Percentiles rank a stretch among this genome's conserved stretches.
Conservation (phyloP, 495 filamentous ascomycete species). For the Annulohypoxylon bovei region DNA sequence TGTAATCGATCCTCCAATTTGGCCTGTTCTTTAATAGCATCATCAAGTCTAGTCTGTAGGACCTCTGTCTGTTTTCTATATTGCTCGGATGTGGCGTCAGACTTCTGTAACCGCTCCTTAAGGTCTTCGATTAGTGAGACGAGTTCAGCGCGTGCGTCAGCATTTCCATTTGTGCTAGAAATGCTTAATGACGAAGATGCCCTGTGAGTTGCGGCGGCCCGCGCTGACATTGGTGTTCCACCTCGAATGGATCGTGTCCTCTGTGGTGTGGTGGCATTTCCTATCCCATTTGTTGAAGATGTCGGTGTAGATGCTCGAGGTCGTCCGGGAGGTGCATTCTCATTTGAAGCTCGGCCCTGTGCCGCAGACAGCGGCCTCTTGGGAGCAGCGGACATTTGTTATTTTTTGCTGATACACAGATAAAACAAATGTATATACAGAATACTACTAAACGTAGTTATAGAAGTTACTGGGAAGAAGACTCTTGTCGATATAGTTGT, state of each 20-base stretch:
- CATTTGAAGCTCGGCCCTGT: conserved; percentile 50
- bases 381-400: conserved; percentile 52
- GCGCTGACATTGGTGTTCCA: conserved; percentile 73
- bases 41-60: conserved; percentile 85
- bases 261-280: conserved; percentile 46
- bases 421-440: conserved; percentile 33
- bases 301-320: conserved; percentile 53
- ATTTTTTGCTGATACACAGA: not conserved
- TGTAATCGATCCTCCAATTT: conserved; percentile 87
- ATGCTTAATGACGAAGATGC: conserved; percentile 70
- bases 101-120: conserved; percentile 79
- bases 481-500: conserved; percentile 16
- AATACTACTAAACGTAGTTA: conserved; percentile 17
- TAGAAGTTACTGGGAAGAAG: conserved; percentile 8
- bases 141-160: conserved; percentile 70
- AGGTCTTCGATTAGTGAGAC: conserved; percentile 86
- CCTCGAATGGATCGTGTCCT: conserved; percentile 62
- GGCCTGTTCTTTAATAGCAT: conserved; percentile 81
- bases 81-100: conserved; percentile 81
- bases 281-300: conserved; percentile 40
- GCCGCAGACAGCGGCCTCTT: conserved; percentile 56
- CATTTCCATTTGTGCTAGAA: conserved; percentile 63
- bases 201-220: conserved; percentile 69
- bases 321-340: conserved; percentile 42
- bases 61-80: conserved; percentile 85